Percentiles rank a stretch among this genome's conserved stretches.
Evolutionary conservation across 1,139 yeast species (phyloP).

Genomic region (Sugiyamaella neomexicana): DNA sequence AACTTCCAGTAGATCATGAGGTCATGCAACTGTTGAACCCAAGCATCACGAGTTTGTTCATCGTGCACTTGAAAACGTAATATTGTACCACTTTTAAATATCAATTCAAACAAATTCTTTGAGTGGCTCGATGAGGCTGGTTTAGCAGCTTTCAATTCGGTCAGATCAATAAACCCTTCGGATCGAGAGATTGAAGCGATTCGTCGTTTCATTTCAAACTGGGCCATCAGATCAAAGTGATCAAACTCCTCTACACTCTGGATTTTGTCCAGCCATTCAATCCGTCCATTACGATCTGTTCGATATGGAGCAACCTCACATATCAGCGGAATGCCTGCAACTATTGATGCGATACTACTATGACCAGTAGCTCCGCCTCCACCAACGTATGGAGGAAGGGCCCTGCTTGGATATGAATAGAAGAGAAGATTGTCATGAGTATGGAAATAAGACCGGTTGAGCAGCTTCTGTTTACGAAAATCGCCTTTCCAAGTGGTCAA

Average conservation of each 20-base stretch:
- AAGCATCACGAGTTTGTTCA: conserved; percentile 52
- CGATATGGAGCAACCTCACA: conserved; percentile 56
- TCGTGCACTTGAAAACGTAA: conserved; percentile 60
- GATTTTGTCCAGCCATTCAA: conserved; percentile 58
- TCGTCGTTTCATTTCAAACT: conserved; percentile 63
- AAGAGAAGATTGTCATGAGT: conserved; percentile 63
- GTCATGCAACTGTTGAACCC: conserved; percentile 56
- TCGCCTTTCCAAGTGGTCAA: conserved; percentile 56
- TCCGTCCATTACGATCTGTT: conserved; percentile 47
- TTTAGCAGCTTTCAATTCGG: conserved; percentile 47
- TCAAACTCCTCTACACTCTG: conserved; percentile 45
- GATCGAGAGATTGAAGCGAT: conserved; percentile 57
- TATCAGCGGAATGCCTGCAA: conserved; percentile 26
- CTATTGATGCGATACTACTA: neutral
- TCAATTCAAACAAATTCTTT: conserved; percentile 46
- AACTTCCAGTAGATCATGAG: conserved; percentile 61
- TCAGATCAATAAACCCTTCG: conserved; percentile 61
- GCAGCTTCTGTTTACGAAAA: conserved; percentile 45
- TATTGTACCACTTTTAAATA: conserved; percentile 49
- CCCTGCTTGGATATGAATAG: conserved; percentile 55
- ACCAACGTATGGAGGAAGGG: conserved; percentile 62
- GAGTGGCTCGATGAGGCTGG: conserved; percentile 22
- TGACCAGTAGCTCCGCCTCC: conserved; percentile 22
- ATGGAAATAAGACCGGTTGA: conserved; percentile 61
- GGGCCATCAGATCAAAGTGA: conserved; percentile 55